Conservation (phyloP, 345 rosid genomes). For the Conringia planisiliqua region DNA sequence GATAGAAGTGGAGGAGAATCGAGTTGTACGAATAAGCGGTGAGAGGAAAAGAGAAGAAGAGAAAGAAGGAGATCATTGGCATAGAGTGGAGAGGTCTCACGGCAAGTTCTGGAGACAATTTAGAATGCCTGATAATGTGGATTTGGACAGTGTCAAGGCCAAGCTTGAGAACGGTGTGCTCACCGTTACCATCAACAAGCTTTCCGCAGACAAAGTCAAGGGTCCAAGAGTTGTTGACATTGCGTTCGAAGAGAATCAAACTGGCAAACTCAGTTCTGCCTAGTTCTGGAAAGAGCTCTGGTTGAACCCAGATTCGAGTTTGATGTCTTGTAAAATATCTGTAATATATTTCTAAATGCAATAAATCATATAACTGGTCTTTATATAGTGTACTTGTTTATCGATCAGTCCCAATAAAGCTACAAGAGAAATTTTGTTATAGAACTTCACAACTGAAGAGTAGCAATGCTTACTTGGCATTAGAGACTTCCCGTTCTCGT, state of each 20-base stretch:
- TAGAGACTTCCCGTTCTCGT: background rate
- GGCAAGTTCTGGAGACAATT: slow-evolving; percentile 90
- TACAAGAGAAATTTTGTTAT: background rate
- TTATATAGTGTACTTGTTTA: background rate
- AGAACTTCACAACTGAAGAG: background rate
- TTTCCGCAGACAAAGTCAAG: slow-evolving; percentile 59
- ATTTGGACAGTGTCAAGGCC: slow-evolving; percentile 59
- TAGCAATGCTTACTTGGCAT: background rate
- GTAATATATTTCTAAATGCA: background rate
- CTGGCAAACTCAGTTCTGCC: slow-evolving; percentile 33
- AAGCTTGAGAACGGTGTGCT: slow-evolving; percentile 73
- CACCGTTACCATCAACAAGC: slow-evolving; percentile 49
- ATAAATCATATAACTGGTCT: background rate
- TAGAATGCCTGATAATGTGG: slow-evolving; percentile 67
- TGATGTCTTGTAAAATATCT: background rate
- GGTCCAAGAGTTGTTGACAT: slow-evolving; percentile 58
- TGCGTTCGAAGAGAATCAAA: slow-evolving; percentile 38
- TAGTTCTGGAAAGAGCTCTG: slow-evolving; percentile 48
- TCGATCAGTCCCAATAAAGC: background rate
- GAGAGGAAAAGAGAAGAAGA: slow-evolving; percentile 74
- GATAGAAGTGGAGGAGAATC: slow-evolving; percentile 63
- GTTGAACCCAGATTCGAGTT: background rate
- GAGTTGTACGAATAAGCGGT: slow-evolving; percentile 66
- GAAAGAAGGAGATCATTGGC: slow-evolving; percentile 76
- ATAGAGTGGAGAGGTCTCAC: slow-evolving; percentile 64